Evolutionary conservation across 2,329 filamentous ascomycete genomes (phyloP), one percentile per base, ranked within the genome.

Genomic region (Coniochaeta sp.): DNA sequence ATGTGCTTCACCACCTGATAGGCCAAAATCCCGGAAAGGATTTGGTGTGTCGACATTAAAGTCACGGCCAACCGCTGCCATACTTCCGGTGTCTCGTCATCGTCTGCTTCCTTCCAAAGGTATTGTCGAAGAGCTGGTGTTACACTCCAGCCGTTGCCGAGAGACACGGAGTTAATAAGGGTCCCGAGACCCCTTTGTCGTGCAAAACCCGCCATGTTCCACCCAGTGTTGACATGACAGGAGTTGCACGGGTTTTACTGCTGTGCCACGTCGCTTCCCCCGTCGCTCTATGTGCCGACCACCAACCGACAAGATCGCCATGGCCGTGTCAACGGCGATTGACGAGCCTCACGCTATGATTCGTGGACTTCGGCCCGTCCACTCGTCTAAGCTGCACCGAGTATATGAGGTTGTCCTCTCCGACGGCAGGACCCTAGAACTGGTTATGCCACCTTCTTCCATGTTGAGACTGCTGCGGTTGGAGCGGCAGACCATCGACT

Each of bases 401-500:
- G 69, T 74, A 57, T 82, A 78, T 67, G 71, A 73, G 62, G 71
- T 81, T 58, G 71, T 69, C 36, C 68, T 78, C 50, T 75, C 74
- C n/a, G 73, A 79, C 58, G 74, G 72, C 8, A 72, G 72, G 17
- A 69, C 65, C 10, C 65, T 82, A 26, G 62, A 77, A 30, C 71
- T 83, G 44, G 73, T 75, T 38, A 65, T 81, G 4, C 69, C 78
- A n/a, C 77, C 77, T 7, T 69, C 73, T 38, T 64, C 72, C n/a
- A 72, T 75, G 61, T 68, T 75, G 57, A 74, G 75, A 59, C 70
- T 81, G 30, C 70, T 84, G 34, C 75, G 81, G 32, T 77, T 71
- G 56, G 81, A 84, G 65, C 74, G 75, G 55, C 73, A 68, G 38
- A 73, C 77, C 47, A 70, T 79, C 56, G 67, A 70, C 26, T 76